Evolutionary conservation across 2,329 filamentous ascomycete genomes (phyloP), one percentile per base, ranked within the genome.

Genomic region (Cladosporium sp.): DNA sequence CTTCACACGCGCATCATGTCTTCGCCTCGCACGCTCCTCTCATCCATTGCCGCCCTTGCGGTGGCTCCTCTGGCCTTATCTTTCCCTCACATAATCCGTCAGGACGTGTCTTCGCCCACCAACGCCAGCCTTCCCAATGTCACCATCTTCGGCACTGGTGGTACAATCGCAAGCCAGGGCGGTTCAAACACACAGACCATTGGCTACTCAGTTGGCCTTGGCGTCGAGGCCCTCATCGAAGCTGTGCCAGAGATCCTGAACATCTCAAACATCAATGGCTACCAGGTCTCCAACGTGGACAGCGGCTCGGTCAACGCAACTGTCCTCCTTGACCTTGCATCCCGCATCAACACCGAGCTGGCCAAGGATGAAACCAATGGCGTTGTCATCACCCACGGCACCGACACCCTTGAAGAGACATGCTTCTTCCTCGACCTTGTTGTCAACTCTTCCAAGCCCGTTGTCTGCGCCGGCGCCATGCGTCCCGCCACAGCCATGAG

Each of bases 361-460:
- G 71, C 73, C 20, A 70, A 69, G 51, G 60, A 62, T 0, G 66
- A 68, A 1, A 63, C 73, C 33, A 57, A 63, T 8, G 65, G 79
- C 30, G 78, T 76, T 6, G 78, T 84, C 5, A 68, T 85, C 47
- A 84, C 82, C 0, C 82, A 85, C 57, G 82, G 82, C 41, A 85
- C 82, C 7, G 82, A 85, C 58, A 83, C 79, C 0, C 69, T 85
- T 1, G 81, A 84, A 58, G 81, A 84, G 63, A 77, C 78, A 0
- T 78, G 80, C 7, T 83, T 84, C 68, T 83, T 83, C 67, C 67
- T 84, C 7, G 77, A 83, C 54, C 65, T 78, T 3, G 80, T 78
- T 0, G 62, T 83, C 29, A 74, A 75, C 56, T 78, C 74, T 38
- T 70, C 71, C 25, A 83, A 84, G 62, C 80, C 81, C 0, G 71